Evolutionary conservation across 129 eudicot species (phyloP).

Genomic region (Gnaphalium uliginosum): DNA sequence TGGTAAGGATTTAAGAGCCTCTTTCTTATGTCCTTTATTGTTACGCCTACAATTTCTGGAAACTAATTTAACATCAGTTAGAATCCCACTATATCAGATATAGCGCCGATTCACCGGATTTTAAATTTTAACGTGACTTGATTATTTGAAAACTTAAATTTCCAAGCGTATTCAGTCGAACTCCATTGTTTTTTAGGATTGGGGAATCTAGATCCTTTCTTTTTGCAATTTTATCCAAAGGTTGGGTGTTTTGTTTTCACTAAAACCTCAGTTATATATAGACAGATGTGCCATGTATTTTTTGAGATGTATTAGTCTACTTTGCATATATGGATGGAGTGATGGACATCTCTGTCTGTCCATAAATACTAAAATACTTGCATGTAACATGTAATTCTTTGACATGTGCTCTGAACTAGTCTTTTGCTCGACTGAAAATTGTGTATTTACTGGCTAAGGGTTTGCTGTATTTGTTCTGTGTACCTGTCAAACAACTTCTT

Average conservation of each 20-base stretch:
- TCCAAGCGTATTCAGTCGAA: constrained; percentile 3
- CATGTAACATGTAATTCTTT: not conserved
- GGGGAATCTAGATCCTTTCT: not conserved
- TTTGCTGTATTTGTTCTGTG: not conserved
- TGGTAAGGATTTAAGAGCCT: constrained; percentile 1
- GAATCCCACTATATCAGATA: not conserved
- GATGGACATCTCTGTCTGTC: not conserved
- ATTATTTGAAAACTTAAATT: constrained; percentile 19
- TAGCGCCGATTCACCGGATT: not conserved
- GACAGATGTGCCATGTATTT: not conserved
- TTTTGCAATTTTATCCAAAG: constrained; percentile 15
- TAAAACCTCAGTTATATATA: not conserved
- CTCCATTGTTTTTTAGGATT: not conserved
- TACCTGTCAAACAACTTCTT: not conserved
- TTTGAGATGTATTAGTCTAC: not conserved
- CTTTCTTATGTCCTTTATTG: not conserved
- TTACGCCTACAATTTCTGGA: not conserved
- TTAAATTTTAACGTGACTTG: constrained; percentile 9
- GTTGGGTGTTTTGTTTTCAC: not conserved
- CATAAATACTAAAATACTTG: not conserved
- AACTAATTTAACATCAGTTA: not conserved
- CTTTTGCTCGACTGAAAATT: not conserved
- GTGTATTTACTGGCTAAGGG: not conserved
- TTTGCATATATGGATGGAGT: not conserved
- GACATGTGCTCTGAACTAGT: not conserved